These are phyloP conservation scores for Plasmodium gonderi DNA, from an alignment of 169 alveolate species.

Conservation along the genomic window DNA sequence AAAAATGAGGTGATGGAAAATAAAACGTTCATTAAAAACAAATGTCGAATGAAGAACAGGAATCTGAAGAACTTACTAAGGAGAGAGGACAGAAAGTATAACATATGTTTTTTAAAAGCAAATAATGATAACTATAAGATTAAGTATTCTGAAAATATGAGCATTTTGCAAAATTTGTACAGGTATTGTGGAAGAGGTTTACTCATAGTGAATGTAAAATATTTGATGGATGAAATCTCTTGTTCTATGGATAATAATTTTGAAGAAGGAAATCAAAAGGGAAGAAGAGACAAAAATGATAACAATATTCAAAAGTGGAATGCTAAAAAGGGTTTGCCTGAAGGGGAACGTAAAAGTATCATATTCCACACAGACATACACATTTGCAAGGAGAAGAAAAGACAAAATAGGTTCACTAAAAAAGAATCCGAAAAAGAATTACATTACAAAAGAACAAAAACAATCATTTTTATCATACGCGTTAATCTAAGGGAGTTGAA, in stretches of 20 bases:
- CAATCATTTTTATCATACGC: slow-evolving; percentile 49
- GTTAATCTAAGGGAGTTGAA: slow-evolving; percentile 41
- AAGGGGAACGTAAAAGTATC: neutral
- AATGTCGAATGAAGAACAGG: slow-evolving; percentile 8
- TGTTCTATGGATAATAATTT: neutral
- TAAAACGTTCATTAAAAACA: too few species aligned
- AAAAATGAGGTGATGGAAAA: neutral
- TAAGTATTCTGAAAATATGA: slow-evolving; percentile 53
- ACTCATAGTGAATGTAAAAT: slow-evolving; percentile 55
- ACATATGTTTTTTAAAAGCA: slow-evolving; percentile 49
- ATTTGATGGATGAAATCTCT: slow-evolving; percentile 11
- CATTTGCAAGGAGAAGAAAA: slow-evolving; percentile 30
- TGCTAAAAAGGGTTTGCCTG: neutral
- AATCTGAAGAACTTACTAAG: neutral
- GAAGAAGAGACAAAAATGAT: neutral
- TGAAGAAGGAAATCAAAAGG: neutral
- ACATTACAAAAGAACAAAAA: slow-evolving; percentile 28
- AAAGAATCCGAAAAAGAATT: neutral
- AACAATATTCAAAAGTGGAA: neutral
- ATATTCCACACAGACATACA: slow-evolving; percentile 54
- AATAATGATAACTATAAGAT: slow-evolving; percentile 28
- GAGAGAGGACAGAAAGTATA: slow-evolving; percentile 39
- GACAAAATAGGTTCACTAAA: neutral
- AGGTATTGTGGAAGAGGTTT: slow-evolving; percentile 67
- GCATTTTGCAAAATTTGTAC: slow-evolving; percentile 37